These are phyloP conservation scores for Puccinia coronata DNA, from an alignment of 1,284 basidiomycete genomes.

Conservation along the genomic window DNA sequence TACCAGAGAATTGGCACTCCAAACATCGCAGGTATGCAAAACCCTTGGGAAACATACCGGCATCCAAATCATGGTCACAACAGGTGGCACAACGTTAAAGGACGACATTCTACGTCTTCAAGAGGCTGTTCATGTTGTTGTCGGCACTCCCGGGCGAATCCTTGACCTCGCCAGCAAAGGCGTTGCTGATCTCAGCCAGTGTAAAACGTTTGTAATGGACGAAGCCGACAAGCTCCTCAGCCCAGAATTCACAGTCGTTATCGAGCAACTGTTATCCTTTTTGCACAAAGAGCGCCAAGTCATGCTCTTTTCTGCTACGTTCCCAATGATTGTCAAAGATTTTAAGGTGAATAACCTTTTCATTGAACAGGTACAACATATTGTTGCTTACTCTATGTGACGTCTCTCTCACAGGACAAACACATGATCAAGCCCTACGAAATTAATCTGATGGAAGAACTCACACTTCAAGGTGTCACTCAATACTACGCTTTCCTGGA, in stretches of 20 bases:
- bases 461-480: conserved; percentile 95
- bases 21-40: conserved; percentile 97
- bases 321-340: conserved; percentile 98
- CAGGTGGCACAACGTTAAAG: conserved; percentile 94
- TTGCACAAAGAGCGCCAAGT: conserved; percentile 87
- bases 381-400: no score
- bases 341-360: conserved; percentile 72
- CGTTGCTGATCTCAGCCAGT: conserved; percentile 90
- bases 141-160: conserved; percentile 94
- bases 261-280: conserved; percentile 89
- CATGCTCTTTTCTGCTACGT: conserved; percentile 98
- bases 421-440: conserved; percentile 96
- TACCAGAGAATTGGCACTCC: conserved; percentile 89
- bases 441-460: conserved; percentile 99
- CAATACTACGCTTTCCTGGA: conserved; percentile 99
- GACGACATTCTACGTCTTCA: conserved; percentile 93
- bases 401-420: conserved; percentile 71
- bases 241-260: conserved; percentile 96
- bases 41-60: conserved; percentile 93
- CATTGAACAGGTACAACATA: no score
- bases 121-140: conserved; percentile 90
- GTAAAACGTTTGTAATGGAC: conserved; percentile 97
- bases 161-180: conserved; percentile 90
- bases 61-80: conserved; percentile 97
- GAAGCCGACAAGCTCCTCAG: conserved; percentile 98